Evolutionary conservation across 1,139 yeast species (phyloP).

Genomic region (Protomyces gravidus): DNA sequence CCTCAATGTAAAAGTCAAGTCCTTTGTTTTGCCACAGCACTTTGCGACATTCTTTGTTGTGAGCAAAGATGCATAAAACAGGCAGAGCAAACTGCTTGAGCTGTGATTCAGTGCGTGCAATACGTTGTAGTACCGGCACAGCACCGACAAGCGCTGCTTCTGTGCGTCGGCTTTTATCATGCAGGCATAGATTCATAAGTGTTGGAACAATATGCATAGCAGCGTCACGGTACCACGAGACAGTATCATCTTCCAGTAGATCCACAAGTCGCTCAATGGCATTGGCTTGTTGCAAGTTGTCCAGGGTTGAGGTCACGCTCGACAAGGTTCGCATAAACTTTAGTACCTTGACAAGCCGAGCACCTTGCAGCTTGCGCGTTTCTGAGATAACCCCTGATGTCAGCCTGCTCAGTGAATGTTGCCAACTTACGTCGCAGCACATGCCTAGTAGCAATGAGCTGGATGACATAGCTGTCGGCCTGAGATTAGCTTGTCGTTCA

Average conservation of each 20-base stretch:
- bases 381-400: conserved; percentile 29
- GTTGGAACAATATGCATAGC: conserved; percentile 40
- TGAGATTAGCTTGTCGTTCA: conserved; percentile 30
- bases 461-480: conserved; percentile 40
- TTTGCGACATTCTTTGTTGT: conserved; percentile 46
- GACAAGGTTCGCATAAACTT: conserved; percentile 41
- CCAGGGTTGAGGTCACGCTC: conserved; percentile 36
- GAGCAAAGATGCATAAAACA: conserved; percentile 58
- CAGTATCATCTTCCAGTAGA: conserved; percentile 27
- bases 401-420: conserved; percentile 27
- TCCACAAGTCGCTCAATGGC: conserved; percentile 38
- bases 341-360: conserved; percentile 36
- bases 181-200: conserved; percentile 52
- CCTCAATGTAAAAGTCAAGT: conserved; percentile 48
- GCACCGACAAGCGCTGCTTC: conserved; percentile 55
- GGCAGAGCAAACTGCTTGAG: conserved; percentile 62
- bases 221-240: conserved; percentile 33
- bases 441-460: conserved; percentile 35
- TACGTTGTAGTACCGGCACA: conserved; percentile 50
- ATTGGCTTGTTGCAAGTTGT: conserved; percentile 38
- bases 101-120: conserved; percentile 50
- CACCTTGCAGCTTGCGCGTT: conserved; percentile 25
- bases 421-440: conserved; percentile 26
- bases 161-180: conserved; percentile 52
- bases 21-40: conserved; percentile 46